phyloP scores from a whole-genome alignment of 768 basidiomycete genomes.

The Rhizopogon rudus region DNA sequence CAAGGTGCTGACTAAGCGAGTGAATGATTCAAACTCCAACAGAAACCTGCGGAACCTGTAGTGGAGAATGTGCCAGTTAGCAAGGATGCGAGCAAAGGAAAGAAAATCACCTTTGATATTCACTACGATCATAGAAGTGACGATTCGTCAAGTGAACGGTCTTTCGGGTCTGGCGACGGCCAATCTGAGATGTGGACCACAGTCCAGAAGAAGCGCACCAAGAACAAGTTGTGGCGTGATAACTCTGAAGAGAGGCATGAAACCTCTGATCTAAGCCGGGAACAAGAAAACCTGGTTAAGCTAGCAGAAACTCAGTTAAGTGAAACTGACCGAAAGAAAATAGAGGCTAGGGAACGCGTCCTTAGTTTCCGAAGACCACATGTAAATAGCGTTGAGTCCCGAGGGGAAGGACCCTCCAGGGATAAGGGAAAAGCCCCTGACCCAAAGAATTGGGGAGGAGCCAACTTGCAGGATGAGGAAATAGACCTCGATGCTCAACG shows the following conservation, averaged over 20 bases:
- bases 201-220: neutral
- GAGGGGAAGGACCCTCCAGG: too few species aligned
- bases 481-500: too few species aligned
- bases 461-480: too few species aligned
- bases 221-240: neutral
- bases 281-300: neutral
- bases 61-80: too few species aligned
- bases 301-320: neutral
- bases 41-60: too few species aligned
- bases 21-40: too few species aligned
- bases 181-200: neutral
- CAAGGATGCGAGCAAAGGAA: too few species aligned
- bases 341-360: neutral
- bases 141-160: neutral
- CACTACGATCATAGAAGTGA: too few species aligned
- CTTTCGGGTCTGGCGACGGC: neutral
- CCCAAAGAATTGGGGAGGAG: too few species aligned
- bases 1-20: too few species aligned
- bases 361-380: neutral
- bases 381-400: too few species aligned
- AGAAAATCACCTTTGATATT: neutral
- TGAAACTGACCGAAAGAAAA: neutral
- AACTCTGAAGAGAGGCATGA: neutral
- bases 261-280: neutral
- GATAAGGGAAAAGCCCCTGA: too few species aligned